Evolutionary conservation across 192 early-diverging fungal genomes (phyloP).

Genomic region (Dispira parvispora): DNA sequence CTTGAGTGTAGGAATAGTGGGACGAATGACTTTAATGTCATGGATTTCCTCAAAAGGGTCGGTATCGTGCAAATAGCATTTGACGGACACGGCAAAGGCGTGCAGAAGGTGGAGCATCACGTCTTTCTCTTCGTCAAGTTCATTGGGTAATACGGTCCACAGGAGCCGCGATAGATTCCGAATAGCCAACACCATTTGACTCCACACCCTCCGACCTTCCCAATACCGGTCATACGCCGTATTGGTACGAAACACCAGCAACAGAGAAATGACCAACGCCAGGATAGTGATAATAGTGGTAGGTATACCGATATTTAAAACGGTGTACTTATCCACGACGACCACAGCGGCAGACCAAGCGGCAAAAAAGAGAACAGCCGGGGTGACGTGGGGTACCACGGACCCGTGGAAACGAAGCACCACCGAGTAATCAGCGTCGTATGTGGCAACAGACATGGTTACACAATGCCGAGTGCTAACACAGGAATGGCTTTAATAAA

Average conservation of each 20-base stretch:
- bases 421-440: constrained; percentile 4
- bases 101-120: constrained; percentile 63
- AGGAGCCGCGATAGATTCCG: constrained; percentile 63
- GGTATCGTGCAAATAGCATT: constrained; percentile 61
- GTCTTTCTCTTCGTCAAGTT: constrained; percentile 37
- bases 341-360: constrained; percentile 27
- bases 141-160: constrained; percentile 49
- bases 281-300: constrained; percentile 26
- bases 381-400: constrained; percentile 24
- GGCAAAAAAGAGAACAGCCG: constrained; percentile 21
- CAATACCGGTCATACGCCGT: constrained; percentile 63
- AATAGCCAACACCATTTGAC: constrained; percentile 41
- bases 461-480: too few relatives aligned
- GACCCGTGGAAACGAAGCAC: constrained; percentile 24
- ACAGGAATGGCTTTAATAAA: too few relatives aligned
- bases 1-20: not conserved
- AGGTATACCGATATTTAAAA: constrained; percentile 19
- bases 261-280: constrained; percentile 28
- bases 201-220: constrained; percentile 79
- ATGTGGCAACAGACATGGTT: constrained; percentile 10
- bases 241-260: constrained; percentile 38
- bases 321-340: constrained; percentile 20
- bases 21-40: constrained; percentile 5
- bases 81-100: constrained; percentile 61
- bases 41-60: constrained; percentile 5